phyloP scores from a whole-genome alignment of 306 rosid genomes.

The Cicer cuneatum region DNA sequence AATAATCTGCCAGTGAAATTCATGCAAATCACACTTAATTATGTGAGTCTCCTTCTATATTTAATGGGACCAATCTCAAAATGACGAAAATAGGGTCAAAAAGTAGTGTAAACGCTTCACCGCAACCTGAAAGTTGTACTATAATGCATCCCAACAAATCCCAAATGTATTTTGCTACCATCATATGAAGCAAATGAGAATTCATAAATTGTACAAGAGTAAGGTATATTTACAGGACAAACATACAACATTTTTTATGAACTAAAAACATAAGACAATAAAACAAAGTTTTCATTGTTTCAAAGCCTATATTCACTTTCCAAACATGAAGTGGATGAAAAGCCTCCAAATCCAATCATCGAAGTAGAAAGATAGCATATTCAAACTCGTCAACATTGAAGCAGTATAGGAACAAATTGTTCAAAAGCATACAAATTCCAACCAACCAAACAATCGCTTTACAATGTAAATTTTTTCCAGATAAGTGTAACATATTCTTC shows the following conservation, averaged over 20 bases:
- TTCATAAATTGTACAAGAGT: constrained; percentile 10
- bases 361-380: constrained; percentile 9
- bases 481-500: constrained; percentile 38
- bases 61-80: no score
- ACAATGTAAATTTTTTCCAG: constrained; percentile 37
- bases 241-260: background rate
- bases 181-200: background rate
- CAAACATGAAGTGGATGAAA: constrained; percentile 27
- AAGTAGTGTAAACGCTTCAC: background rate
- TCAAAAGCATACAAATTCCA: constrained; percentile 37
- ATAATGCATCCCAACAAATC: background rate
- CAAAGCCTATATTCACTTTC: constrained; percentile 29
- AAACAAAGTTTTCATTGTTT: constrained; percentile 11
- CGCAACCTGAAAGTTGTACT: background rate
- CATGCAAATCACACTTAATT: no score
- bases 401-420: constrained; percentile 33
- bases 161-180: constrained; percentile 3
- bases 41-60: no score
- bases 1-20: no score
- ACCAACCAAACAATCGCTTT: constrained; percentile 40
- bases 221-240: constrained; percentile 12
- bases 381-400: constrained; percentile 39
- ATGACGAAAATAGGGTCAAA: background rate
- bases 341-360: constrained; percentile 30
- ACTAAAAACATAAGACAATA: background rate